Evolutionary conservation across 495 filamentous ascomycete genomes (phyloP), one percentile per base, ranked within the genome.

Genomic region (Hypoxylon rickii): DNA sequence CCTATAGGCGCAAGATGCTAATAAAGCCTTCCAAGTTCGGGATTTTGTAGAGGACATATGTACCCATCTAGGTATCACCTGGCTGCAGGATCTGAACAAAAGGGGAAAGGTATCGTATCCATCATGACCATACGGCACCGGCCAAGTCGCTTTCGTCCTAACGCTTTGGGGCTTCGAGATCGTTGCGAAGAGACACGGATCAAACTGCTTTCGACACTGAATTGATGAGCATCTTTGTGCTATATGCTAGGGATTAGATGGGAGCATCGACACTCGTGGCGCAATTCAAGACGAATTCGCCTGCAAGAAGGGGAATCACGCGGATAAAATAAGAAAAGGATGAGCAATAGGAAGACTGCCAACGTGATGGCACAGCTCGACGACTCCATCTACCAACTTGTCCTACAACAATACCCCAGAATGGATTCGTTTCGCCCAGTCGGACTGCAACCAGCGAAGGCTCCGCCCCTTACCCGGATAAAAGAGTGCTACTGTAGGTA

Each of bases 81-180:
- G 41, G 60, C 60, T 59, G 60, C 55, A 46, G 50, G 55, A 24
- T 38, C 19, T 41, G n/a, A 29, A 58, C 60, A 12, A 64, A 59
- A 64, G 22, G 41, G 60, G 60, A 58, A 64, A 55, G 46, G 60
- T 36, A 53, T 49, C 39, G 12, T 50, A 63, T 57, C 39, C 22
- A 21, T 49, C 19, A 64, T 33, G 44, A 21, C 60, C 60, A 64
- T 59, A 64, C 60, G 45, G 22, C 24, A 51, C 39, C 51, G 54
- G 49, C 49, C 55, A 64, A 59, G 60, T 64, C 29, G 50, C 45
- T 51, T 18, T 51, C 44, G 29, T 31, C 12, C 44, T 42, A 12
- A 44, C 29, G 11, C 15, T 21, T 39, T 51, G 21, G 5, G 17
- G 10, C 15, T 38, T 12, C 34, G 15, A 24, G 54, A 36, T 58